Evolutionary conservation across 805 yeast species (phyloP), one percentile per base, ranked within the genome.

Genomic region (Saccharomycopsis lassenensis): DNA sequence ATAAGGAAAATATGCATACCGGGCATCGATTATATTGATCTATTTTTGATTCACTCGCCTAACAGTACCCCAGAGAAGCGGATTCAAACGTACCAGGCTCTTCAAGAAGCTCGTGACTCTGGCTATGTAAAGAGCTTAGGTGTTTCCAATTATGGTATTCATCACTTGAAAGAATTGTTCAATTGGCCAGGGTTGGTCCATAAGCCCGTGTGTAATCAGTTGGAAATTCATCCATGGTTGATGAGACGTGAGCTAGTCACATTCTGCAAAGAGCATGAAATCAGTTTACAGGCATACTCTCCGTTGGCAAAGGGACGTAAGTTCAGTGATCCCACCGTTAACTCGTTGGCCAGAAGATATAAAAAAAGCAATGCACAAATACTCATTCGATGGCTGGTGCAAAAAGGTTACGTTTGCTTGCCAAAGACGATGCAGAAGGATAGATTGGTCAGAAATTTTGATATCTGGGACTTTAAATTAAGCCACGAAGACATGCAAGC

Each of bases 121-220:
- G 80, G 79, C 11, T 56, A 50, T 31, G 63, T 74, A 18, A 63
- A 61, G 44, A 59, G 59, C 32, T 69, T 77, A 37, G 84, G 84
- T 16, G 81, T 77, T 7, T 73, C 81, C 24, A 77, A 76, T 54
- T 76, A 63, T 49, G 80, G 80, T 12, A 51, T 59, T 16, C 61
- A 63, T 33, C 82, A 77, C 48, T 48, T 77, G 19, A 55, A 71
- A 47, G 80, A 76, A 52, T 52, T 77, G 16, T 49, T 67, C 25
- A 50, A 49, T 4, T 68, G 71, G 64, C 55, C 55, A 7, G 69
- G 59, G 3, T 56, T 74, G 27, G 57, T 55, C 36, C 50, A 54
- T 41, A 52, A 41, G 46, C 75, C 75, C 0, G 68, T 57, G 2
- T 60, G 66, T 10, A 67, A 69, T 50, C 75, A 71, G 49, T 55